Evolutionary conservation across 2,329 filamentous ascomycete genomes (phyloP), one percentile per base, ranked within the genome.

Genomic region (Colletotrichum agaves): DNA sequence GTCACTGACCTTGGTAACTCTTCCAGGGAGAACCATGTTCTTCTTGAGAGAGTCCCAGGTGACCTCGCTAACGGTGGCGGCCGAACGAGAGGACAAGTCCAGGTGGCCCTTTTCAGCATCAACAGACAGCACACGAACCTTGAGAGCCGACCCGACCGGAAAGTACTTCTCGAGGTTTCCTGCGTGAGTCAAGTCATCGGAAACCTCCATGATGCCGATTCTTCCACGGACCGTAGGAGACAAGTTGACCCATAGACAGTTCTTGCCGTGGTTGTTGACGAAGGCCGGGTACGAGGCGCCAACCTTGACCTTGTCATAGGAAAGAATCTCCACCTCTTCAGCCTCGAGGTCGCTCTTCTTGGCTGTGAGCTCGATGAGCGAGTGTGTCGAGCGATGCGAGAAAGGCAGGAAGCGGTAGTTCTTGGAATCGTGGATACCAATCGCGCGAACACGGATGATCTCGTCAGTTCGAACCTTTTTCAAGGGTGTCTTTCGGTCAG

Each of bases 391-490:
- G 60, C 94, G 88, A 79, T 98, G 95, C 41, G 92, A 92, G 74
- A 99, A 93, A 2, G 96, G 94, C 46, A 99, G 84, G 81, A 97
- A 99, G 50, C 91, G 90, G 79, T 98, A 93, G 73, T 93, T 97
- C 72, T 91, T 90, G 56, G 94, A 92, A 79, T 98, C 94, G 75
- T 98, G 95, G 35, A 97, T 86, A 70, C 94, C 95, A 39, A 98
- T 84, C 41, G 98, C 87, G 74, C 90, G 91, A 43, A 94, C 94
- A 13, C 87, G 82, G 33, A 98, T 80, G 50, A 89, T 81, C 65
- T 95, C 88, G 72, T 92, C 91, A 57, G 85, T 83, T 69, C 88
- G 86, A 80, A 97, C 97, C 70, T 87, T 86, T 63, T 84, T 83
- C n/a, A 98, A 83, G 1, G 96, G 95, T 31, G 89, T 84, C 78